A percentile compares a stretch with the other conserved stretches of the same genome.
phyloP scores from a whole-genome alignment of 495 filamentous ascomycete species.

The Neurospora sp. region DNA sequence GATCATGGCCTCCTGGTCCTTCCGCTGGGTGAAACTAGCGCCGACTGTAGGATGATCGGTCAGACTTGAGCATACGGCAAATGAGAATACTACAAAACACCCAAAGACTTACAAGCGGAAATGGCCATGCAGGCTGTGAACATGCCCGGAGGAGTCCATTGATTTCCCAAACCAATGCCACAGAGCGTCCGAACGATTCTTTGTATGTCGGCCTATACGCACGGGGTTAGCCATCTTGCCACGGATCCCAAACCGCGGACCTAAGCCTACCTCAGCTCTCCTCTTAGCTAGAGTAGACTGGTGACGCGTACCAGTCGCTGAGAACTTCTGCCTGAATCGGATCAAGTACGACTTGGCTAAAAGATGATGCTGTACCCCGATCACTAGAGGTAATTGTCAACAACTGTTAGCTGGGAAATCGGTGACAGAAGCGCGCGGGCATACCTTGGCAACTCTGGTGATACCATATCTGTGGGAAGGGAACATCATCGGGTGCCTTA shows the following conservation, averaged over 20 bases:
- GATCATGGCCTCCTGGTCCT: slow-evolving; percentile 35
- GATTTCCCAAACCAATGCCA: slow-evolving; percentile 42
- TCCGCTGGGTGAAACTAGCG: slow-evolving; percentile 2
- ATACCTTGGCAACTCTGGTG: slow-evolving; percentile 38
- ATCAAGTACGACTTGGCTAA: slow-evolving; percentile 39
- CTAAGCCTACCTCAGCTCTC: slow-evolving; percentile 16
- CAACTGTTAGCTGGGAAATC: neutral
- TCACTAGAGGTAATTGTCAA: slow-evolving; percentile 24
- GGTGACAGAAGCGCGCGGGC: slow-evolving; percentile 2
- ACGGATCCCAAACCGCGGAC: neutral
- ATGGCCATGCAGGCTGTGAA: slow-evolving; percentile 47
- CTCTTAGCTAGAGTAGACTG: slow-evolving; percentile 27
- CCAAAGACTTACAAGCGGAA: slow-evolving; percentile 33
- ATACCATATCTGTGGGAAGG: slow-evolving; percentile 40
- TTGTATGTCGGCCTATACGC: slow-evolving; percentile 30
- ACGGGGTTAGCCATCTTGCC: neutral
- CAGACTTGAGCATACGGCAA: slow-evolving; percentile 17
- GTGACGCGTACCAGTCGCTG: slow-evolving; percentile 24
- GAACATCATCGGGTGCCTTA: slow-evolving; percentile 12
- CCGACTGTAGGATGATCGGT: slow-evolving; percentile 7
- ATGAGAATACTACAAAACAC: slow-evolving; percentile 16
- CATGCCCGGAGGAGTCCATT: slow-evolving; percentile 41
- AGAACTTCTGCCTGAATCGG: slow-evolving; percentile 3
- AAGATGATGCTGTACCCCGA: slow-evolving; percentile 45
- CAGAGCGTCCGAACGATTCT: slow-evolving; percentile 36